phyloP scores from a whole-genome alignment of 352 stramenopile genomes.

The Phytophthora pini region DNA sequence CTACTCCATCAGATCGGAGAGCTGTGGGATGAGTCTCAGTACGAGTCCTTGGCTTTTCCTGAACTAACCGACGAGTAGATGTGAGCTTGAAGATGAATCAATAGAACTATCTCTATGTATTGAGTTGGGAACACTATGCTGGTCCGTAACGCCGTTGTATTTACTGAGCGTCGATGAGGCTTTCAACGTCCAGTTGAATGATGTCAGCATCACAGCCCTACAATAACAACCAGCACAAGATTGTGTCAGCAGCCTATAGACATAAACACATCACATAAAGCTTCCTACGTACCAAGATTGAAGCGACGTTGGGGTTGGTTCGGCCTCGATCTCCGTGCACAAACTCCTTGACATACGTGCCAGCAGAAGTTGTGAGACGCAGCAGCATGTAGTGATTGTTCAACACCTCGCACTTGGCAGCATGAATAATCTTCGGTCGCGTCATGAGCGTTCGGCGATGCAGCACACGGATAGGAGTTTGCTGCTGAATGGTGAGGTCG shows the following conservation, averaged over 20 bases:
- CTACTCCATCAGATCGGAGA: constrained; percentile 75
- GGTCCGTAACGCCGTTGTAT: constrained; percentile 5
- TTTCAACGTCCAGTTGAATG: constrained; percentile 97
- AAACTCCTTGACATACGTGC: constrained; percentile 99
- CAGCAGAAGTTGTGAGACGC: constrained; percentile 94
- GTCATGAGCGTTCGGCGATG: constrained; percentile 96
- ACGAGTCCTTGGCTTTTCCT: constrained; percentile 76
- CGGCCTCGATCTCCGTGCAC: constrained; percentile 98
- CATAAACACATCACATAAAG: not conserved
- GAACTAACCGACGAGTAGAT: constrained; percentile 11
- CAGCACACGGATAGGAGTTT: constrained; percentile 97
- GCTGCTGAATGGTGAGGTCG: constrained; percentile 93
- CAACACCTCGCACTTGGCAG: constrained; percentile 86
- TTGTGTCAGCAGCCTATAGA: constrained; percentile 7
- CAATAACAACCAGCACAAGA: constrained; percentile 40
- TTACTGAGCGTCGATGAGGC: constrained; percentile 75
- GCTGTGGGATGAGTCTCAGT: constrained; percentile 85
- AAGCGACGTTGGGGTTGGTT: constrained; percentile 95
- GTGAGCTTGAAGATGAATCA: not conserved
- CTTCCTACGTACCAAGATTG: constrained; percentile 74
- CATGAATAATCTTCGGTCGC: constrained; percentile 91
- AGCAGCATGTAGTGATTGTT: constrained; percentile 98
- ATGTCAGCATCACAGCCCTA: constrained; percentile 95
- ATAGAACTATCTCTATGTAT: constrained; percentile 26
- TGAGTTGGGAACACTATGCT: not conserved